Base-by-base conservation (phyloP, 192 early-diverging fungal species). In the Coemansia sp. region DNA sequence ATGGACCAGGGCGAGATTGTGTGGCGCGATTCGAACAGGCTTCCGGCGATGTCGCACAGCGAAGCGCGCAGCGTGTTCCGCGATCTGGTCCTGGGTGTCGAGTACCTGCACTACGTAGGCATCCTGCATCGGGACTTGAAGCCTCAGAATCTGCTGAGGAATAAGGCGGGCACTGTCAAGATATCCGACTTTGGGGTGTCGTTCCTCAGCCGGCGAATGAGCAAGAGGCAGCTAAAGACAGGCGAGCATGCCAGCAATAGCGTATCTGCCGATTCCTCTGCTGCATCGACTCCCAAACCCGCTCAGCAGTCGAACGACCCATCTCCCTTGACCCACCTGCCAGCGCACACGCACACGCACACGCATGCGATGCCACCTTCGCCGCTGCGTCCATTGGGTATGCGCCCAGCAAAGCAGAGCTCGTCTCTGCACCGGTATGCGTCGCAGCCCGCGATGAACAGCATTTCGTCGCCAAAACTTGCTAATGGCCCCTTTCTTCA, bases 101-200 rank as follows among this genome's bases (percentile, higher is more conserved):
- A 96, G 79, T 99, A 97, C 64, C 82, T 98, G 54, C 95, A 98
- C 68, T 90, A 90, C 61, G 93, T 91, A 59, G 95, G 97, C 20
- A 95, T 99, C 50, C 89, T 99, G 34, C 97, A 99, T 68, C 87
- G 96, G 36, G 97, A 99, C 65, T 93, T 99, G 75, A 99, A 99
- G 84, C 96, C 97, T 2, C 95, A 95, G 22, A 99, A 99, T 70
- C 79, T 99, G 41, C 81, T 99, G 14, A 75, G 90, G 54, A 91
- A 87, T 2, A 84, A 79, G 34, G 89, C 90, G 20, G 81, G 86
- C 5, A 75, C 85, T 0, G 94, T 96, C 48, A 99, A 99, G 74
- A 95, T 99, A n/a, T 93, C 93, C 0, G 97, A 99, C 66, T 99
- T 99, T 90, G 97, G 97, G 55, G 95, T 97, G 35, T 94, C 92